Base-by-base conservation (phyloP, 2,329 filamentous ascomycete genomes). In the Penicillium sp. region DNA sequence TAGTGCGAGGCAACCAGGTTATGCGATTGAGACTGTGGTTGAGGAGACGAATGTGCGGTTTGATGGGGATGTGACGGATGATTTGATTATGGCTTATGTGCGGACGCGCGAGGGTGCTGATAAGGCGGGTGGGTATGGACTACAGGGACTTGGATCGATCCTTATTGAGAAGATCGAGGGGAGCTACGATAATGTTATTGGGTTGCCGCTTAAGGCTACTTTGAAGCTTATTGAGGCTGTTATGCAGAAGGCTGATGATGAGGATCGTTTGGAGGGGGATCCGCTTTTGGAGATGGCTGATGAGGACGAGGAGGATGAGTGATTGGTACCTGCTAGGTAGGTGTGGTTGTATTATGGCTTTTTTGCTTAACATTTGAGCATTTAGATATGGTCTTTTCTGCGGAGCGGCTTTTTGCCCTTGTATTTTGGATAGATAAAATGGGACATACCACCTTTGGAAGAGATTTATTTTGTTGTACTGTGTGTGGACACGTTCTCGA, bases 11-110 rank as follows among this genome's bases (percentile, higher is more conserved):
- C 85, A 90, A 69, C 94, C 94, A 0, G 94, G 94, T 0, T 99
- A 99, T 76, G 85, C 86, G 58, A 79, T 96, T 49, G 87, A 90
- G 67, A 86, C 84, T 42, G 84, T 89, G 67, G 90, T 94, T 5
- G 93, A 97, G 77, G 92, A 96, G 80, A 97, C 93, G 43, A 84
- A 81, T 58, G 94, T 99, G n/a, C 85, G 83, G 69, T 99, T 99
- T 75, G 90, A 92, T 69, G 75, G 80, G 55, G 83, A 82, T 42
- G 80, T 87, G 4, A 85, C 85, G 14, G 93, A 99, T 76, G 92
- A 96, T 56, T 83, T 96, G 63, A 87, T 97, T 56, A 79, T 90
- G 64, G 84, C 83, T 51, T 82, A 82, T 71, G 80, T 82, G 49
- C 69, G 70, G 56, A 97, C 93, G 22, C 82, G 93, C 53, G 94